Conservation (phyloP, 441 rosid species). For the Lepidium campestre region DNA sequence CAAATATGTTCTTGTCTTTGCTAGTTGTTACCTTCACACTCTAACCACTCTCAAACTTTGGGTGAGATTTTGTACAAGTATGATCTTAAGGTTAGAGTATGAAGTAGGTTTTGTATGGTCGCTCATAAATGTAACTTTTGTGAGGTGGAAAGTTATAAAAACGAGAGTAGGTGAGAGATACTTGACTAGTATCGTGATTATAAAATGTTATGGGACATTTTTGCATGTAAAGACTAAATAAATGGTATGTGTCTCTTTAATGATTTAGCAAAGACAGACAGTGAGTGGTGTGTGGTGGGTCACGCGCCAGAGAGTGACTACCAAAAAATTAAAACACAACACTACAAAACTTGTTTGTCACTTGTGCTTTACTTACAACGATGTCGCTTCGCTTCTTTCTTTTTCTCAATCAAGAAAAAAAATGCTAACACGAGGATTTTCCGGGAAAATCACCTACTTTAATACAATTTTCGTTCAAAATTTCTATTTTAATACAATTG, state of each 20-base stretch:
- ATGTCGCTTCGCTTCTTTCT: slow-evolving; percentile 24
- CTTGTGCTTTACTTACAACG: slow-evolving; percentile 19
- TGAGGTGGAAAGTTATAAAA: slow-evolving; percentile 19
- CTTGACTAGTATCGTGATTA: slow-evolving; percentile 14
- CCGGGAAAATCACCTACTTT: too few species aligned
- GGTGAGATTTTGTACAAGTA: background rate
- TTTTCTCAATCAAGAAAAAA: too few species aligned
- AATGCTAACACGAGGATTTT: too few species aligned
- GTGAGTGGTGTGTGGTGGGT: slow-evolving; percentile 17
- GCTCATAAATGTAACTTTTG: background rate
- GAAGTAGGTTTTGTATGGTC: background rate
- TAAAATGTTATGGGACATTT: background rate
- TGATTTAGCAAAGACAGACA: slow-evolving; percentile 15
- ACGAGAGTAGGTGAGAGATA: slow-evolving; percentile 20
- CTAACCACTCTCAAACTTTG: slow-evolving; percentile 12
- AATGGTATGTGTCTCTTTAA: background rate
- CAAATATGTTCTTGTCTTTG: slow-evolving; percentile 16
- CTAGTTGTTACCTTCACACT: slow-evolving; percentile 23
- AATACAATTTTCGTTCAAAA: too few species aligned
- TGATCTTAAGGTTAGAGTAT: background rate
- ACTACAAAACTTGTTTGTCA: slow-evolving; percentile 12
- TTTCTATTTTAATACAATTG: too few species aligned
- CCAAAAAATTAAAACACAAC: slow-evolving; percentile 3
- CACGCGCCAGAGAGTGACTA: slow-evolving; percentile 5
- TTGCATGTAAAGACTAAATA: slow-evolving; percentile 18